Percentiles rank a stretch among this genome's conserved stretches.
Evolutionary conservation across 768 basidiomycete species (phyloP).

Genomic region (Obba rivulosa): DNA sequence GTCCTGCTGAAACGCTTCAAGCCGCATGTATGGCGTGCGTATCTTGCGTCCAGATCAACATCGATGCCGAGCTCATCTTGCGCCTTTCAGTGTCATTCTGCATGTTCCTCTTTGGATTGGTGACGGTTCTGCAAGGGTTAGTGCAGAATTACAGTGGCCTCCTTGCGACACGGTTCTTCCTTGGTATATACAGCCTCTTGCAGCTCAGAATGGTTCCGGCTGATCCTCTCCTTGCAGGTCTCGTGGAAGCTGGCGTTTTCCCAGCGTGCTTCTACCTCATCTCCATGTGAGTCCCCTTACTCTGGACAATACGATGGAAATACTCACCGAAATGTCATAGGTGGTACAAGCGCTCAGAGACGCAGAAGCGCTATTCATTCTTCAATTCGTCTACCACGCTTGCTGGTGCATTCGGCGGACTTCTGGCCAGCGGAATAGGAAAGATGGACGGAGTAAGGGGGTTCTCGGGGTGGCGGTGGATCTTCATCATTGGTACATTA

Average conservation of each 20-base stretch:
- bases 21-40: slow-evolving; percentile 21
- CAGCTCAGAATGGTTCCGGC: background rate
- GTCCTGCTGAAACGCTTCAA: slow-evolving; percentile 21
- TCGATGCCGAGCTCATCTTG: no score
- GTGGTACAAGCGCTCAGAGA: slow-evolving; percentile 27
- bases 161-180: slow-evolving; percentile 27
- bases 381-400: slow-evolving; percentile 28
- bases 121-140: slow-evolving; percentile 20
- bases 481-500: slow-evolving; percentile 15
- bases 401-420: slow-evolving; percentile 26
- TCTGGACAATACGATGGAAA: background rate
- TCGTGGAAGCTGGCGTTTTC: slow-evolving; percentile 11
- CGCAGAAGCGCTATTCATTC: slow-evolving; percentile 17
- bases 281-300: slow-evolving; percentile 13
- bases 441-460: slow-evolving; percentile 15
- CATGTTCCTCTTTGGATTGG: slow-evolving; percentile 26
- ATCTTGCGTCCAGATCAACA: no score
- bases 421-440: slow-evolving; percentile 14
- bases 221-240: background rate
- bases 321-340: background rate
- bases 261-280: slow-evolving; percentile 22
- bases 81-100: slow-evolving; percentile 18
- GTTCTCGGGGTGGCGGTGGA: slow-evolving; percentile 14
- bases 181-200: slow-evolving; percentile 12
- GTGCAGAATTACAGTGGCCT: slow-evolving; percentile 25